Base-by-base conservation (phyloP, 2,329 filamentous ascomycete species). In the Colletotrichum spaethianum region DNA sequence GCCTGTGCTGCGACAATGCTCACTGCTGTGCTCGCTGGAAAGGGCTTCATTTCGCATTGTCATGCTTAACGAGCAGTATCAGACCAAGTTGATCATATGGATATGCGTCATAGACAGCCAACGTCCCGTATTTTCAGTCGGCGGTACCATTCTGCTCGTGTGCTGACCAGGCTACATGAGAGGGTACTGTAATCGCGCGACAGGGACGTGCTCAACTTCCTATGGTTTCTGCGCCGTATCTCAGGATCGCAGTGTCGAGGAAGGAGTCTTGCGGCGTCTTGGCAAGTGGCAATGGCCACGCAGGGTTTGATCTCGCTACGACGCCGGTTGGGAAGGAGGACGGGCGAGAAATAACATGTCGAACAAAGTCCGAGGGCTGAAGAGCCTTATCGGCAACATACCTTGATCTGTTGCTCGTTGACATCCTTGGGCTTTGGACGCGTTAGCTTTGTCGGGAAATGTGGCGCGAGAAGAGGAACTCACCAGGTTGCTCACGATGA, bases 401-500 rank as follows among this genome's bases (percentile, higher is more conserved):
- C 96, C 96, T 99, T 98, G 88, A 99, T 97, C 92, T 97, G 94
- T 87, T 87, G 88, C 90, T 98, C 96, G 86, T 92, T 94, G 85
- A 99, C 95, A 91, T 99, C 96, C 88, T 93, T 92, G 83, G 96
- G 96, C 94, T 98, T 77, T 42, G 67, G 23, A 11, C 33, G 62
- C 36, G 83, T 93, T 86, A 93, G 89, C 60, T 56, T 56, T 26
- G 42, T n/a, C 14, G 48, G 28, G 6, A 48, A 14, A 40, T 3
- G 56, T 59, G 48, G 3, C 26, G 33, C 44, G 18, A 23, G 26
- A 9, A 28, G 38, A 20, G 59, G 7, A 44, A 77, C 95, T 85
- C 93, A 98, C 95, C 89, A 99, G 90, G 88, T 97, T 97, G 92
- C 94, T 98, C 86, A 99, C 96, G 84, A 98, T 94, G 86, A 98